Base-by-base conservation (phyloP, 1,284 basidiomycete genomes). In the Grifola frondosa region DNA sequence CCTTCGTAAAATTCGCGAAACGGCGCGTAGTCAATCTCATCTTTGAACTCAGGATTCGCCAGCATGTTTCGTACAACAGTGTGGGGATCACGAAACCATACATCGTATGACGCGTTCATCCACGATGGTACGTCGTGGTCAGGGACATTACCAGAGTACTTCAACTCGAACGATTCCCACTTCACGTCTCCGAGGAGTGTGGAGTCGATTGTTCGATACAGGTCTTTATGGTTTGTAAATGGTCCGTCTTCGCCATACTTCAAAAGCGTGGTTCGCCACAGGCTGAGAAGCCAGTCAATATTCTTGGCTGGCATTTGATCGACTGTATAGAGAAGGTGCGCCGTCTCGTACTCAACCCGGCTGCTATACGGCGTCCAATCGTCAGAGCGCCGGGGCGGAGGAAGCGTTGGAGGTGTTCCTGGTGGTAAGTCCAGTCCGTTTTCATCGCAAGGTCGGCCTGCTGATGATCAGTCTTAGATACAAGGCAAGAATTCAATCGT, bases 281-380 rank as follows among this genome's bases (percentile, higher is more conserved):
- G 21, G 17, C n/a, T 28, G 26, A 28, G 26, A 10, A 28, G n/a
- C 10, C 10, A 10, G 6, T 35, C 33, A 20, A 35, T 35, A 19
- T 35, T 20, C 7, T n/a, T 23, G 16, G 17, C 6, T 8, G 33
- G 22, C 33, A 35, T 35, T 21, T 35, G 33, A 13, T 35, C 20
- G 4, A 16, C 12, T 5, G 19, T 24, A 33, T 16, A 51, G 5
- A 44, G 25, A 29, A 52, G 40, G 13, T 52, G 40, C 12, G 42
- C 43, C 4, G 37, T 13, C 37, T 52, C 39, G 19, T 46, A 52
- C 7, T 37, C 37, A 7, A 31, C 13, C 6, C 30, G 30, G n/a
- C n/a, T n/a, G n/a, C n/a, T n/a, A n/a, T n/a, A n/a, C n/a, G n/a
- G n/a, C n/a, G n/a, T n/a, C n/a, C n/a, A n/a, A n/a, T n/a, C n/a